phyloP scores from a whole-genome alignment of 2,329 filamentous ascomycete species.

The Fusarium siculi region DNA sequence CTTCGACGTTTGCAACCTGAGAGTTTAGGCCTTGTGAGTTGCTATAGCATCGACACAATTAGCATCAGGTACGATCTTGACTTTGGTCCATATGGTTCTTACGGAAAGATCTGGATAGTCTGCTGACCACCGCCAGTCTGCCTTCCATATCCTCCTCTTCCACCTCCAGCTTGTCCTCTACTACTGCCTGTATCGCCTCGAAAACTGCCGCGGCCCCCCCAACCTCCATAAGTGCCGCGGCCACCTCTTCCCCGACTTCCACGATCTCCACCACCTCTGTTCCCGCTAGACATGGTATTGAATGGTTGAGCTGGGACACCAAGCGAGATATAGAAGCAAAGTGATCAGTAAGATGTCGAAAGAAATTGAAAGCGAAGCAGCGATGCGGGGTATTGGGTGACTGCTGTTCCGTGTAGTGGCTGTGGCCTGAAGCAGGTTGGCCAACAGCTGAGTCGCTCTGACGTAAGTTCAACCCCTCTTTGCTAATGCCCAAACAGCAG shows the following conservation, averaged over 20 bases:
- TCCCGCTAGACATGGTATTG: background rate
- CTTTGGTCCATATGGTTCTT: background rate
- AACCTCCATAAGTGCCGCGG: background rate
- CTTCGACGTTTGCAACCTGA: background rate
- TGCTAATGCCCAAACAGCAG: background rate
- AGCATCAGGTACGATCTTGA: background rate
- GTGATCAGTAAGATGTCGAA: rapidly evolving
- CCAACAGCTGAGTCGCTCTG: background rate
- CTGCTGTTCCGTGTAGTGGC: background rate
- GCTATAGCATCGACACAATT: background rate
- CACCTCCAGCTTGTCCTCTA: background rate
- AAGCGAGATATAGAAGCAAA: background rate
- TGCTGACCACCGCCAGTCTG: background rate
- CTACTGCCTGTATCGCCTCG: background rate
- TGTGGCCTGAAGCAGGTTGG: background rate
- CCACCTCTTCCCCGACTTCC: background rate
- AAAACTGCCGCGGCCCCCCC: background rate
- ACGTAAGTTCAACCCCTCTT: background rate
- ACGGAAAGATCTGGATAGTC: background rate
- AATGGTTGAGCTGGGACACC: background rate
- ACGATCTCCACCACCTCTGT: background rate
- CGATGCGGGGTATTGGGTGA: background rate
- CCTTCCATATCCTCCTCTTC: background rate
- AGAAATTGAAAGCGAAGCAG: background rate
- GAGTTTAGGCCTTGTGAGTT: background rate